Base-by-base conservation (phyloP, 1,284 basidiomycete genomes). In the Sporisorium exsertum region DNA sequence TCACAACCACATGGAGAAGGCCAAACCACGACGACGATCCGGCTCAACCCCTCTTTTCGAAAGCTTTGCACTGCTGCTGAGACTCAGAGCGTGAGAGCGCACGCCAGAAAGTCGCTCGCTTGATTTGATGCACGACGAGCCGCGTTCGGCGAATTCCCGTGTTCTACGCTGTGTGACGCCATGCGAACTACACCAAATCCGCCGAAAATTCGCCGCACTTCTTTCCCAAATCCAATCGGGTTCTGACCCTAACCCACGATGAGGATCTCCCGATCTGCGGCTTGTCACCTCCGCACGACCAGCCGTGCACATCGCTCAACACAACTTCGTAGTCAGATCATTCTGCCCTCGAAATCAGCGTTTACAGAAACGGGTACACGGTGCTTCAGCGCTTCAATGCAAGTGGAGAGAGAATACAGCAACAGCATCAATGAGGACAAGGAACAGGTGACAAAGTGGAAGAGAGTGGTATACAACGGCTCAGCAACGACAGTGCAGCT, bases 121-220 rank as follows among this genome's bases (percentile, higher is more conserved):
- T 1, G 20, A 5, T 22, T 16, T 26, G 32, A 13, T 37, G 3
- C n/a, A 9, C n/a, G 9, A 20, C 40, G 20, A 20, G 8, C 40
- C n/a, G n/a, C 26, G 2, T 26, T 57, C 45, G 55, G 55, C 45
- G 45, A 29, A 40, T 49, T 58, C 13, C 15, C 29, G 8, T 40
- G 24, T 16, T 42, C 18, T 22, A 32, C 26, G 55, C 55, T 60
- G 16, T 8, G 50, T 64, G 63, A 58, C 63, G 63, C 49, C 63
- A 58, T 29, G 18, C 46, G 18, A 27, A 18, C 37, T 20, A 18
- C 22, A 49, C 27, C n/a, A 64, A 64, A 70, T 70, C 58, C 26
- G 26, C 68, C 68, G 68, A 61, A 62, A 65, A 64, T 71, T 71
- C 58, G 68, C 68, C 68, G 68, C 22, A 43, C 40, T 5, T 6